Percentiles rank a stretch among this genome's conserved stretches.
Conservation (phyloP, 495 filamentous ascomycete species). For the Aspergillus ostianus region DNA sequence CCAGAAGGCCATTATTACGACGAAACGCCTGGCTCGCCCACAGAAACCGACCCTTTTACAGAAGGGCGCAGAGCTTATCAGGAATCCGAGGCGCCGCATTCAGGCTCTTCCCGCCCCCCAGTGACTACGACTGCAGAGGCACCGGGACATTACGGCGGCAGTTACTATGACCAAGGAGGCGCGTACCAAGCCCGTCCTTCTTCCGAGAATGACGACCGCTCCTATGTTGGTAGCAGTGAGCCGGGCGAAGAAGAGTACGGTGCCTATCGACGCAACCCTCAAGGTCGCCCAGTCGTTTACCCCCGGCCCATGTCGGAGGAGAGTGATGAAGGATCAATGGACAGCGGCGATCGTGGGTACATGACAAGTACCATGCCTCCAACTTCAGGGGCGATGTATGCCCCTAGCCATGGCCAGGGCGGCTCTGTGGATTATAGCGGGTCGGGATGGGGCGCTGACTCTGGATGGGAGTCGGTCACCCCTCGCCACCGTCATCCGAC, state of each 20-base stretch:
- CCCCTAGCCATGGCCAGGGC: slow-evolving; percentile 27
- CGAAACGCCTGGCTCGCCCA: slow-evolving; percentile 44
- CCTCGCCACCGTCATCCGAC: slow-evolving; percentile 95
- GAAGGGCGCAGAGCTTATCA: slow-evolving; percentile 31
- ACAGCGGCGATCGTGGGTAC: slow-evolving; percentile 48
- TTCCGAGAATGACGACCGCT: slow-evolving; percentile 47
- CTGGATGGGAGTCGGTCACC: slow-evolving; percentile 71
- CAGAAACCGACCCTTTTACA: slow-evolving; percentile 60
- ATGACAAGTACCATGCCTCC: slow-evolving; percentile 33
- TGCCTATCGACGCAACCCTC: slow-evolving; percentile 47
- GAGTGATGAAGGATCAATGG: slow-evolving; percentile 49
- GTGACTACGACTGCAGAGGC: slow-evolving; percentile 28
- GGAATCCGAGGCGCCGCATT: slow-evolving; percentile 7
- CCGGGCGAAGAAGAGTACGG: slow-evolving; percentile 59
- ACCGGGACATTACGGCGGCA: slow-evolving; percentile 27
- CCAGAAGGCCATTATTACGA: slow-evolving; percentile 44
- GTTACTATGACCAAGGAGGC: slow-evolving; percentile 48
- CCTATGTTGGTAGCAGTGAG: slow-evolving; percentile 52
- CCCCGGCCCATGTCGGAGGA: slow-evolving; percentile 41
- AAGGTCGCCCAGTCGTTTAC: slow-evolving; percentile 41
- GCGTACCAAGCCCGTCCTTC: slow-evolving; percentile 36
- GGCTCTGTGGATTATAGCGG: slow-evolving; percentile 54
- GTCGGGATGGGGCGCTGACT: slow-evolving; percentile 59
- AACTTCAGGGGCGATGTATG: slow-evolving; percentile 29
- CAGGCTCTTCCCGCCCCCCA: slow-evolving; percentile 20